Evolutionary conservation across 2,329 filamentous ascomycete genomes (phyloP).

Genomic region (Coniosporium tulheliwenetii): DNA sequence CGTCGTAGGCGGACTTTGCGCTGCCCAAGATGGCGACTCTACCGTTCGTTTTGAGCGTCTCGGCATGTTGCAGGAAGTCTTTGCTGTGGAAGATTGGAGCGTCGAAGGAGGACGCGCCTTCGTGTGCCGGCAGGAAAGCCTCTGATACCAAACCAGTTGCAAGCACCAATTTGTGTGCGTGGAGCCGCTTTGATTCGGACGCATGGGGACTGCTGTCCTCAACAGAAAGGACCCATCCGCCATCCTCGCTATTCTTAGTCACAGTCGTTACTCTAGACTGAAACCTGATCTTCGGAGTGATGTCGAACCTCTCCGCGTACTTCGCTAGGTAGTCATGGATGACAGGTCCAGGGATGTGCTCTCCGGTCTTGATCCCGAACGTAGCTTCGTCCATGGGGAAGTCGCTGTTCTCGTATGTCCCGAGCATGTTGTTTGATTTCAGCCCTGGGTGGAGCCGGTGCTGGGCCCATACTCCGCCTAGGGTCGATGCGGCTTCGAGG

Average conservation of each 20-base stretch:
- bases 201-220: too few relatives aligned
- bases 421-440: constrained; percentile 58
- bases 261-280: constrained; percentile 34
- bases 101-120: constrained; percentile 33
- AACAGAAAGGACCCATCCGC: too few relatives aligned
- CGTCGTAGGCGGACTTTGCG: constrained; percentile 49
- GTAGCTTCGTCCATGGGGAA: constrained; percentile 36
- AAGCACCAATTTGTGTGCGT: constrained; percentile 37
- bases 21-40: constrained; percentile 41
- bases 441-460: constrained; percentile 53
- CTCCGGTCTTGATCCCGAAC: constrained; percentile 30
- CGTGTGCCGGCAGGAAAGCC: constrained; percentile 37
- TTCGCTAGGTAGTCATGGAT: constrained; percentile 41
- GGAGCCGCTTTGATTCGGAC: too few relatives aligned
- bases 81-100: constrained; percentile 41
- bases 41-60: constrained; percentile 19
- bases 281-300: constrained; percentile 33
- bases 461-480: constrained; percentile 34
- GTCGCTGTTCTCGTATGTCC: constrained; percentile 58
- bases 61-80: constrained; percentile 29
- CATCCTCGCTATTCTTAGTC: neutral
- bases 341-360: constrained; percentile 43
- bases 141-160: constrained; percentile 46
- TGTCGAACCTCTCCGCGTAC: constrained; percentile 37
- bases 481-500: constrained; percentile 23